Base-by-base conservation (phyloP, 1,284 basidiomycete genomes). In the Xanthoconium separans region DNA sequence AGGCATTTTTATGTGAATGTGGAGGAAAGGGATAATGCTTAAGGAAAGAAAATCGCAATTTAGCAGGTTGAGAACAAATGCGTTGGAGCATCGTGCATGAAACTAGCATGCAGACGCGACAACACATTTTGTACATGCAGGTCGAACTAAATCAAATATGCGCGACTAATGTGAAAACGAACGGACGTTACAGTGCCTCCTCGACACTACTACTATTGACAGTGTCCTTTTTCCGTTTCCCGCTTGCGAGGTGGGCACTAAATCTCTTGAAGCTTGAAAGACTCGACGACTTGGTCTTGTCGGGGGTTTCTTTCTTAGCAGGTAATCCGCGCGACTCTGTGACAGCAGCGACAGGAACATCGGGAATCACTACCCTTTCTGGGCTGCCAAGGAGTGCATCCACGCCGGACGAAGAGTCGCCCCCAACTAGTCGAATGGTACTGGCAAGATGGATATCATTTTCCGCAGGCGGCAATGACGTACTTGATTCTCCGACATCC, bases 391-490 rank as follows among this genome's bases (percentile, higher is more conserved):
- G 58, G 16, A 60, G 34, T 30, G 48, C 33, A 29, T 67, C 61
- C 16, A 73, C 63, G 34, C 78, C 79, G 8, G 65, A 64, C 24
- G 65, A 61, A 18, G 74, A 71, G 27, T 78, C 79, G 6, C 77
- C 79, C 22, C 82, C 83, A 16, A 86, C 75, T n/a, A 85, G 68
- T 42, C 81, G 78, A 53, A 87, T 76, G 7, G 82, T 82, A 12
- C 73, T 69, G 27, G 66, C 69, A n/a, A 51, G 41, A 40, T 27
- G 41, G 30, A 61, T 61, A 12, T 50, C 55, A 6, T 57, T 60
- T 50, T 49, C 53, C 15, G 45, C 22, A 12, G 47, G 31, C 29
- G 55, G 22, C 12, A 44, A 39, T 4, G 57, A 44, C 40, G 36
- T 42, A 37, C 48, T 56, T 10, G 57, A 44, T 24, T 58, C 62